A percentile compares a stretch with the other conserved stretches of the same genome.
phyloP scores from a whole-genome alignment of 805 yeast genomes.

The Kodamaea kaohsiungensis region DNA sequence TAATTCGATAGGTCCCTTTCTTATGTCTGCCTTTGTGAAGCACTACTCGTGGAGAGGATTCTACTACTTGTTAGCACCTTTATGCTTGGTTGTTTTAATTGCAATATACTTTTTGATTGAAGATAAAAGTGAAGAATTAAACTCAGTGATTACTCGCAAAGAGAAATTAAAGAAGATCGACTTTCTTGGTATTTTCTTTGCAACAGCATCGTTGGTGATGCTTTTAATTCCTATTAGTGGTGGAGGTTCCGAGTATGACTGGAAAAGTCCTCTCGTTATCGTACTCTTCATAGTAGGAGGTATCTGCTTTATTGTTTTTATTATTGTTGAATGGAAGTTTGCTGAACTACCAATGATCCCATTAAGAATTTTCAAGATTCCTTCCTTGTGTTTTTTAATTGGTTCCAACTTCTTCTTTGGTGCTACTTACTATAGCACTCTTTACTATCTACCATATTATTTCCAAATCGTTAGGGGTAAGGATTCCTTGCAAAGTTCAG shows the following conservation, averaged over 20 bases:
- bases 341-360: constrained; percentile 59
- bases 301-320: constrained; percentile 39
- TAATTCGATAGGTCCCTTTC: constrained; percentile 55
- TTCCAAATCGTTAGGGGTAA: constrained; percentile 46
- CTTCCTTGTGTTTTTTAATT: constrained; percentile 33
- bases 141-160: constrained; percentile 27
- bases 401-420: constrained; percentile 48
- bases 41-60: constrained; percentile 54
- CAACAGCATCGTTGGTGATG: constrained; percentile 49
- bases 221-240: constrained; percentile 58
- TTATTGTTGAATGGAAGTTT: constrained; percentile 51
- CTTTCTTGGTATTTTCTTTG: constrained; percentile 50
- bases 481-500: constrained; percentile 41
- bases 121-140: constrained; percentile 26
- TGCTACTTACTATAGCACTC: constrained; percentile 45
- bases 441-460: constrained; percentile 51
- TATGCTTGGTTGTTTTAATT: constrained; percentile 32
- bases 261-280: constrained; percentile 48
- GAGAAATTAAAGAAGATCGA: constrained; percentile 51
- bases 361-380: constrained; percentile 39
- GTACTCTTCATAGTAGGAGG: constrained; percentile 39
- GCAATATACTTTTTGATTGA: constrained; percentile 39
- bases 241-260: constrained; percentile 59
- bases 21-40: constrained; percentile 52
- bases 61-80: constrained; percentile 50